phyloP scores from a whole-genome alignment of 1,284 basidiomycete species.

The Apiotrichum montevideense region DNA sequence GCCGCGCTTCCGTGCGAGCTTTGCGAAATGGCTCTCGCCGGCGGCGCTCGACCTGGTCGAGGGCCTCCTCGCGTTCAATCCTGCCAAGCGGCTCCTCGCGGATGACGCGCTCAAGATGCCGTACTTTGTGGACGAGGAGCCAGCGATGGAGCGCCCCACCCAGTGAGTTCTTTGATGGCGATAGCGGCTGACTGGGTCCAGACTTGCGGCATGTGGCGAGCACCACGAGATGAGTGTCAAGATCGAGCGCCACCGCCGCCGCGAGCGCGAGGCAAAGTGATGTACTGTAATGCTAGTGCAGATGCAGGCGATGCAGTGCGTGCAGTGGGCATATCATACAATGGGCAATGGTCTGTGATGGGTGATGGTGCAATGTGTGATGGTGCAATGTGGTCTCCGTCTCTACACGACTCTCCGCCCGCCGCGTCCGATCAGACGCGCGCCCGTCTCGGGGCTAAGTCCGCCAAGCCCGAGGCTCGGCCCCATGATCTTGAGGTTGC shows the following conservation, averaged over 20 bases:
- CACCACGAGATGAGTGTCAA: slow-evolving; percentile 48
- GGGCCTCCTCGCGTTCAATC: slow-evolving; percentile 75
- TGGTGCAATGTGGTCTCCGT: no score
- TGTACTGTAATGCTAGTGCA: no score
- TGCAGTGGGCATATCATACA: no score
- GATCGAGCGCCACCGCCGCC: slow-evolving; percentile 9
- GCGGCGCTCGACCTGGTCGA: slow-evolving; percentile 80
- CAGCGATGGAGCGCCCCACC: slow-evolving; percentile 64
- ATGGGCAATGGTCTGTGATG: no score
- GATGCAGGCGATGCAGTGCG: no score
- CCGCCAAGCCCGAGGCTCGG: slow-evolving; percentile 34
- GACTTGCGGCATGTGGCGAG: slow-evolving; percentile 36
- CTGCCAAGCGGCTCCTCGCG: slow-evolving; percentile 68
- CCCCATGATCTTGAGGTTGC: slow-evolving; percentile 31
- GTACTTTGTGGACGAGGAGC: slow-evolving; percentile 78
- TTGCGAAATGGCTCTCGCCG: slow-evolving; percentile 77
- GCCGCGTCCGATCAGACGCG: slow-evolving; percentile 32
- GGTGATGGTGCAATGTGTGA: no score
- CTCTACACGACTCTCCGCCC: neutral
- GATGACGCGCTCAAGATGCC: slow-evolving; percentile 67
- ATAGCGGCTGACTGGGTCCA: slow-evolving; percentile 3
- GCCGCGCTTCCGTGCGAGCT: slow-evolving; percentile 68
- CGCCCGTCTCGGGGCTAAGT: slow-evolving; percentile 17
- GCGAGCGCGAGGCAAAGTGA: slow-evolving; percentile 13
- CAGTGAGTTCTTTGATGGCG: slow-evolving; percentile 56